phyloP scores from a whole-genome alignment of 164 flowering plant species.

The Warburgia ugandensis region DNA sequence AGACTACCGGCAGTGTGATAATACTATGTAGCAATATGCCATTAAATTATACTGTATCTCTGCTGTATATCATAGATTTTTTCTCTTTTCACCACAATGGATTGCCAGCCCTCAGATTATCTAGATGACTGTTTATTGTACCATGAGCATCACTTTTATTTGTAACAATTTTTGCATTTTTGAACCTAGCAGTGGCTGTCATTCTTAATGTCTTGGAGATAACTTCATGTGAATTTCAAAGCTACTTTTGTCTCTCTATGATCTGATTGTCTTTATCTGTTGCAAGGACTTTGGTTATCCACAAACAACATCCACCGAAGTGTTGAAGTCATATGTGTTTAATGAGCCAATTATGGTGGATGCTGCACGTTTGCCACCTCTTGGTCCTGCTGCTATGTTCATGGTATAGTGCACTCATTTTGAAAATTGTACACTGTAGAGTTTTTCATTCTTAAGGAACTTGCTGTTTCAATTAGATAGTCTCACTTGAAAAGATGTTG shows the following conservation, averaged over 20 bases:
- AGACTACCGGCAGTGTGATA: too few species aligned
- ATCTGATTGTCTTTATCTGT: slow-evolving; percentile 11
- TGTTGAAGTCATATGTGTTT: slow-evolving; percentile 77
- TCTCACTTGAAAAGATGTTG: slow-evolving; percentile 1
- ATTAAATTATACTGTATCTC: too few species aligned
- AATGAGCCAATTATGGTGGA: slow-evolving; percentile 89
- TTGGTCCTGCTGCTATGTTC: slow-evolving; percentile 86
- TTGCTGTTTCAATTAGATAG: not conserved
- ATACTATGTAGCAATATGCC: too few species aligned
- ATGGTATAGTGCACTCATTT: slow-evolving; percentile 42
- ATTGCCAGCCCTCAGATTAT: too few species aligned
- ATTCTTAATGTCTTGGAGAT: too few species aligned
- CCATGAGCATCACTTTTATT: too few species aligned
- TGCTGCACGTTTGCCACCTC: slow-evolving; percentile 68
- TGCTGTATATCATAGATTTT: too few species aligned
- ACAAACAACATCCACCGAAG: slow-evolving; percentile 93
- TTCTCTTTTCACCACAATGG: too few species aligned
- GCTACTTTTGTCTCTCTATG: not conserved
- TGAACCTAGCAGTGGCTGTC: too few species aligned
- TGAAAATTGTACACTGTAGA: not conserved
- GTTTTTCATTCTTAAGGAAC: not conserved
- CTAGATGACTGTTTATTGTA: too few species aligned
- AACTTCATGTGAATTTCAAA: too few species aligned
- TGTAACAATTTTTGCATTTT: too few species aligned
- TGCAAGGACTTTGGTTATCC: slow-evolving; percentile 90